Evolutionary conservation across 2,329 filamentous ascomycete species (phyloP).

Genomic region (Pyrenochaeta sp.): DNA sequence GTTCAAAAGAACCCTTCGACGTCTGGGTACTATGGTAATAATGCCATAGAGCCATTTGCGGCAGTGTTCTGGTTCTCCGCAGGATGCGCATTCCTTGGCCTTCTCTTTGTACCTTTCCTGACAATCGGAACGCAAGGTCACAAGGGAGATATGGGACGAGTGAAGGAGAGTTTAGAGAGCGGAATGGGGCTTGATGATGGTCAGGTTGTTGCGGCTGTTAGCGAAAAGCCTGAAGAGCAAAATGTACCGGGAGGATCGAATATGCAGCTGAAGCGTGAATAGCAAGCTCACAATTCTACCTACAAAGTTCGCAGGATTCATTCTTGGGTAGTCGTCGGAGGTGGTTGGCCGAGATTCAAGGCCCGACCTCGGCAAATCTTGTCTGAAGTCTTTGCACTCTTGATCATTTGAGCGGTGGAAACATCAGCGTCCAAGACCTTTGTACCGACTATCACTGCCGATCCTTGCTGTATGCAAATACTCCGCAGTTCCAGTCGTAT

Average conservation of each 20-base stretch:
- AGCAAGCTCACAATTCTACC: no score
- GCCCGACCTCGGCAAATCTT: background rate
- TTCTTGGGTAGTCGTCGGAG: no score
- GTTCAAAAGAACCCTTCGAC: conserved; percentile 39
- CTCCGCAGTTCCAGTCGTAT: background rate
- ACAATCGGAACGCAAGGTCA: conserved; percentile 62
- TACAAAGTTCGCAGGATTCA: no score
- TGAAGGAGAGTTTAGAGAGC: conserved; percentile 9
- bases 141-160: conserved; percentile 37
- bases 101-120: conserved; percentile 61
- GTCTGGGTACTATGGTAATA: conserved; percentile 51
- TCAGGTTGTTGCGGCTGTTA: conserved; percentile 5
- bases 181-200: conserved; percentile 6
- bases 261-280: no score
- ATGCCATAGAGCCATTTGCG: conserved; percentile 59
- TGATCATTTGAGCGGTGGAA: background rate
- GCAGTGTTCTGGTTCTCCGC: conserved; percentile 61
- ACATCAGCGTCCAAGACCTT: background rate
- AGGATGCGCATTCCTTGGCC: conserved; percentile 52
- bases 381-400: background rate
- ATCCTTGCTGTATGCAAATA: background rate
- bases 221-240: background rate
- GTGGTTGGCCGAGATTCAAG: no score
- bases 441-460: background rate
- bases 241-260: no score